Conservation (phyloP, 805 yeast genomes). For the Starmerella khaoyaiensis region DNA sequence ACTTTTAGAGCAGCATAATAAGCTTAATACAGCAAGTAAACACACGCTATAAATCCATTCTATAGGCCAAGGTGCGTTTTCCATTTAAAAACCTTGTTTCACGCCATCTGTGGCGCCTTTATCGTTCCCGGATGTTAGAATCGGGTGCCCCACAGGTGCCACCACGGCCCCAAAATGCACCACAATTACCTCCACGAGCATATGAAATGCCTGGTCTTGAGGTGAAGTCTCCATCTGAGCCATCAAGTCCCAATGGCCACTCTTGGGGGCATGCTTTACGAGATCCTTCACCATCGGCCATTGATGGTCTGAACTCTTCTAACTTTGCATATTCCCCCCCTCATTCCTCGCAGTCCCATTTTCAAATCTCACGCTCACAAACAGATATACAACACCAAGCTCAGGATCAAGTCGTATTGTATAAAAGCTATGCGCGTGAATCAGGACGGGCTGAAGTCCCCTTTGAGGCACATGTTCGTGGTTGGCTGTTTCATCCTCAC, state of each 20-base stretch:
- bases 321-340: background rate
- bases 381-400: background rate
- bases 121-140: conserved; percentile 9
- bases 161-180: conserved; percentile 1
- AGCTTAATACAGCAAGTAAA: too few relatives aligned
- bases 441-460: conserved; percentile 1
- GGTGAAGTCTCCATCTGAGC: conserved; percentile 3
- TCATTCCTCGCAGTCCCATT: background rate
- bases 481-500: conserved; percentile 61
- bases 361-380: conserved; percentile 3
- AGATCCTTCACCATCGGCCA: background rate
- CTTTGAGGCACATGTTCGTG: conserved; percentile 36
- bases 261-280: too few relatives aligned
- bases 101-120: conserved; percentile 16
- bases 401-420: conserved; percentile 10
- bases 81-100: background rate
- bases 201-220: background rate
- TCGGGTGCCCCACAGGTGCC: conserved; percentile 6
- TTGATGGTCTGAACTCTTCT: background rate
- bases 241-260: too few relatives aligned
- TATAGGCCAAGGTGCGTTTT: conserved; percentile 7
- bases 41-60: too few relatives aligned
- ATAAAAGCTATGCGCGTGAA: conserved; percentile 17
- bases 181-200: too few relatives aligned
- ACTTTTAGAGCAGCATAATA: too few relatives aligned